Evolutionary conservation across 2,329 filamentous ascomycete species (phyloP).

Genomic region (Verticillium dahliae): DNA sequence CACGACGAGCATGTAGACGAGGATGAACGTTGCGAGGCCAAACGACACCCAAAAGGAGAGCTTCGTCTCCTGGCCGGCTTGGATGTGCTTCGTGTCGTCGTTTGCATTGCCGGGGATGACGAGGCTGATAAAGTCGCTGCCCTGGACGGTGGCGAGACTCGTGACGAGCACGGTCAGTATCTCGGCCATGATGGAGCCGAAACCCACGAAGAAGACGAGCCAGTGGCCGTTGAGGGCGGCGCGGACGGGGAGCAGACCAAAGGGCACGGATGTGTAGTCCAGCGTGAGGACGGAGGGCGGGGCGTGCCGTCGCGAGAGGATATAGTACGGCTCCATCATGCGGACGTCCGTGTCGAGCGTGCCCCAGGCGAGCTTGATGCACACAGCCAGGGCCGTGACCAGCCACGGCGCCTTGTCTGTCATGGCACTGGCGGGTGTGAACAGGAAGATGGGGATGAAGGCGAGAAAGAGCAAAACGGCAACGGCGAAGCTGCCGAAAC

Average conservation of each 20-base stretch:
- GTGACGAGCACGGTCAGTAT: constrained; percentile 64
- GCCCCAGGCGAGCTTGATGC: constrained; percentile 62
- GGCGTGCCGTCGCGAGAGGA: constrained; percentile 60
- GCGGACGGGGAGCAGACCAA: constrained; percentile 55
- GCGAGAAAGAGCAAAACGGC: constrained; percentile 49
- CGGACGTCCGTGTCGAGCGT: constrained; percentile 63
- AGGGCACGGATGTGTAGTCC: constrained; percentile 68
- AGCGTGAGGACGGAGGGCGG: constrained; percentile 59
- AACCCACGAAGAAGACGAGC: constrained; percentile 61
- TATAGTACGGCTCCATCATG: constrained; percentile 70
- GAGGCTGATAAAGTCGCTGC: constrained; percentile 47
- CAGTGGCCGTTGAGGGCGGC: constrained; percentile 58
- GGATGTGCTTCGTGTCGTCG: constrained; percentile 19
- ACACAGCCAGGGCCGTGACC: constrained; percentile 58
- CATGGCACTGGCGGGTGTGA: constrained; percentile 45
- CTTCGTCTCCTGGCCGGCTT: constrained; percentile 51
- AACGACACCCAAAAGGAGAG: constrained; percentile 63
- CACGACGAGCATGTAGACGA: constrained; percentile 57
- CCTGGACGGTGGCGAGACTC: constrained; percentile 58
- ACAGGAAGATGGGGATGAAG: constrained; percentile 57
- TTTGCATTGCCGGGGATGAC: constrained; percentile 9
- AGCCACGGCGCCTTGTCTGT: constrained; percentile 59
- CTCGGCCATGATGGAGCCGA: constrained; percentile 67
- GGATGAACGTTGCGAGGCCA: constrained; percentile 52
- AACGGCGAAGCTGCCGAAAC: constrained; percentile 54